Percentiles rank a stretch among this genome's conserved stretches.
These are phyloP conservation scores for Cicer yamashitae DNA, from an alignment of 306 rosid species.

Conservation along the genomic window DNA sequence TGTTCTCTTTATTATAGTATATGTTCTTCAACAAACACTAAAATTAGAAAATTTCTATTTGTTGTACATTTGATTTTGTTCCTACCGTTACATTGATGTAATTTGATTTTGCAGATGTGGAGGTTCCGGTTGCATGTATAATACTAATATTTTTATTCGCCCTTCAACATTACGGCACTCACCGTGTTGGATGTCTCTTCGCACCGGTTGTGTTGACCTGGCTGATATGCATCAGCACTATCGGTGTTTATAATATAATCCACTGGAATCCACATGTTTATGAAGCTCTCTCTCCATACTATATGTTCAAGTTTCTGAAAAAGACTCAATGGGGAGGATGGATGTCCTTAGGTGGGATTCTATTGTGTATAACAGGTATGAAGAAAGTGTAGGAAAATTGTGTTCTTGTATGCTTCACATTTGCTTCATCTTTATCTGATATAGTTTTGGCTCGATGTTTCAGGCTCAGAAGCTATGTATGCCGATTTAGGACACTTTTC, in stretches of 20 bases:
- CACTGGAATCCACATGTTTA: constrained; percentile 92
- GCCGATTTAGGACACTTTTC: constrained; percentile 97
- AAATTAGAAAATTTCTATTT: not conserved
- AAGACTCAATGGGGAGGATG: constrained; percentile 87
- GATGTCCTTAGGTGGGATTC: constrained; percentile 96
- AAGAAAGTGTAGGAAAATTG: constrained; percentile 24
- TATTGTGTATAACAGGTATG: constrained; percentile 90
- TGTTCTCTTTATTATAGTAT: not conserved
- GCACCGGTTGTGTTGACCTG: constrained; percentile 91
- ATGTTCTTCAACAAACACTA: constrained; percentile 4
- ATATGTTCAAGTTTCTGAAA: constrained; percentile 86
- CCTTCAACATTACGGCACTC: constrained; percentile 94
- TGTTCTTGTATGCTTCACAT: constrained; percentile 18
- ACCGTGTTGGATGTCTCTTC: constrained; percentile 80
- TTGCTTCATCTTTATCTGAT: constrained; percentile 44
- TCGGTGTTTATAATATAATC: constrained; percentile 81
- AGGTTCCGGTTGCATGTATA: constrained; percentile 85
- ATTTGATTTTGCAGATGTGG: constrained; percentile 76
- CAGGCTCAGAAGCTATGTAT: constrained; percentile 99
- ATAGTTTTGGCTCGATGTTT: constrained; percentile 38
- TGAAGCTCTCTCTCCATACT: constrained; percentile 89
- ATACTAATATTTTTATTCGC: constrained; percentile 82
- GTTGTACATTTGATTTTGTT: constrained; percentile 1
- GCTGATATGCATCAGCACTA: constrained; percentile 91
- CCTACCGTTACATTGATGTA: not conserved